Conservation (phyloP, 805 yeast species). For the Kazachstania kunashirensis region DNA sequence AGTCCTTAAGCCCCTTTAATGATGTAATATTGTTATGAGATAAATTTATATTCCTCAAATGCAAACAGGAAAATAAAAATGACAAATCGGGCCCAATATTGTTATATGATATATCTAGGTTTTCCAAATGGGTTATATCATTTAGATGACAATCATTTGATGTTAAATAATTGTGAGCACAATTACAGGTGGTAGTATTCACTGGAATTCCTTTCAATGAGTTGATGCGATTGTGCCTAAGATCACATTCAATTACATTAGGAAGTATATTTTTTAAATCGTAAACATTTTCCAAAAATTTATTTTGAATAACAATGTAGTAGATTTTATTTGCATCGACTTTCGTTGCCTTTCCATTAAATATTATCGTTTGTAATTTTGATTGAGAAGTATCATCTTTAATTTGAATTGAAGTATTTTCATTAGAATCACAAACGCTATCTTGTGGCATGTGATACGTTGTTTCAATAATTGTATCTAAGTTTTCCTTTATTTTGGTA, state of each 20-base stretch:
- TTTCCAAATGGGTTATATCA: slow-evolving; percentile 5
- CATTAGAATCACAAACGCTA: no score
- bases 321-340: not conserved
- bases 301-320: not conserved
- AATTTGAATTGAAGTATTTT: no score
- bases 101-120: slow-evolving; percentile 13
- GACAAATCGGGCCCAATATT: slow-evolving; percentile 11
- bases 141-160: slow-evolving; percentile 2
- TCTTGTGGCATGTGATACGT: no score
- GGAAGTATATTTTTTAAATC: slow-evolving; percentile 20
- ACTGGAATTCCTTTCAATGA: slow-evolving; percentile 19
- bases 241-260: slow-evolving; percentile 10
- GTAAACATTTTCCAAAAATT: slow-evolving; percentile 10
- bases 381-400: not conserved
- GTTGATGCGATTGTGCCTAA: slow-evolving; percentile 16
- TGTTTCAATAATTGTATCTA: no score
- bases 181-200: slow-evolving; percentile 6
- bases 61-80: slow-evolving; percentile 8
- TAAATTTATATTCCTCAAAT: slow-evolving; percentile 16
- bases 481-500: no score
- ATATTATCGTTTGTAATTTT: slow-evolving; percentile 1
- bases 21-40: slow-evolving; percentile 16
- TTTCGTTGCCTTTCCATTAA: not conserved
- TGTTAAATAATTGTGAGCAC: slow-evolving; percentile 4
- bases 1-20: slow-evolving; percentile 9